These are phyloP conservation scores for Parmelia sp. DNA, from an alignment of 495 filamentous ascomycete genomes.

Conservation along the genomic window DNA sequence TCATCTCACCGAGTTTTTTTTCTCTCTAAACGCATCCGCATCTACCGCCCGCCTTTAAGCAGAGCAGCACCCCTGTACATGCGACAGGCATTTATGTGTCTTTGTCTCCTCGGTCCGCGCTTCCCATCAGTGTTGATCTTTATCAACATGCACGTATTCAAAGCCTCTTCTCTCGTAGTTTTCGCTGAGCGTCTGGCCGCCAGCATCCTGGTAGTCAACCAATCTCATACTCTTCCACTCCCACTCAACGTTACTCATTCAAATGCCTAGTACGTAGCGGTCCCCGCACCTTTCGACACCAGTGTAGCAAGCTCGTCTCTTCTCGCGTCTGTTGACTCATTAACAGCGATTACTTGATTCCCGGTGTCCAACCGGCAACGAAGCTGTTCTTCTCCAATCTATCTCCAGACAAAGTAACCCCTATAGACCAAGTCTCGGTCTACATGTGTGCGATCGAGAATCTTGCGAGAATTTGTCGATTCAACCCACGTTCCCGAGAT, in stretches of 20 bases:
- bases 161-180: neutral
- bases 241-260: neutral
- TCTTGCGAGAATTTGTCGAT: neutral
- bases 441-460: neutral
- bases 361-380: neutral
- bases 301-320: neutral
- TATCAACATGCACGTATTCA: neutral
- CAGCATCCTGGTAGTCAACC: neutral
- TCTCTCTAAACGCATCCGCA: too few relatives aligned
- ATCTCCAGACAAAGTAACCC: neutral
- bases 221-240: neutral
- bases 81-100: neutral
- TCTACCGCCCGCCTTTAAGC: too few relatives aligned
- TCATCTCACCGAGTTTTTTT: too few relatives aligned
- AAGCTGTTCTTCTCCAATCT: neutral
- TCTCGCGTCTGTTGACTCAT: neutral
- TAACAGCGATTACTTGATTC: neutral
- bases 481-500: neutral
- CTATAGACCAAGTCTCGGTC: neutral
- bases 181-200: neutral
- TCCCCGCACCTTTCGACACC: neutral
- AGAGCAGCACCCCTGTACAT: neutral
- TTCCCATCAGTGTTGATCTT: neutral
- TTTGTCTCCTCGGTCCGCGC: neutral
- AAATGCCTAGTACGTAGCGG: neutral